phyloP scores from a whole-genome alignment of 768 basidiomycete species.

The Collybia sordida region DNA sequence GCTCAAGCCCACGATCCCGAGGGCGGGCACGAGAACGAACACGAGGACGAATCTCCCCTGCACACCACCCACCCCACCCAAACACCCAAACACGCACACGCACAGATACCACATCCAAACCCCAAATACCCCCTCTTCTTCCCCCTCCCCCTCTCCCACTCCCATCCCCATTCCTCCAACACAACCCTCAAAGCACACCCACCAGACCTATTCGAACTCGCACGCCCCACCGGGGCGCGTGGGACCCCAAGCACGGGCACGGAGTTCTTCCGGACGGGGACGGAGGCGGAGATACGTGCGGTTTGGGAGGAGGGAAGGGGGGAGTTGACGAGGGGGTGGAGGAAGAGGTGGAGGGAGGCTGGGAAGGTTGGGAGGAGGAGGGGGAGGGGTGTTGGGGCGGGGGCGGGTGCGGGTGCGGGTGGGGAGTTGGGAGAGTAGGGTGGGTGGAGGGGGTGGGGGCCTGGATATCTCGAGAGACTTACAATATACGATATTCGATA shows the following conservation, averaged over 20 bases:
- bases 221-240: no score
- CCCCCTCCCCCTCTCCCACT: constrained; percentile 56
- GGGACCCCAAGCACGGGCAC: no score
- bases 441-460: no score
- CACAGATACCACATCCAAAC: constrained; percentile 39
- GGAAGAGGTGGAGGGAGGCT: constrained; percentile 73
- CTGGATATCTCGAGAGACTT: no score
- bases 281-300: constrained; percentile 59
- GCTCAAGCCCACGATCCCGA: background rate
- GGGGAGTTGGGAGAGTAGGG: background rate
- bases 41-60: background rate
- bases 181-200: constrained; percentile 29
- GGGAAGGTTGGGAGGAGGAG: constrained; percentile 61
- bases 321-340: constrained; percentile 75
- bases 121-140: constrained; percentile 63
- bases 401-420: constrained; percentile 6
- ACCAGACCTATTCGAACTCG: constrained; percentile 49
- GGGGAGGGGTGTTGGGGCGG: constrained; percentile 36
- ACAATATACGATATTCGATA: no score
- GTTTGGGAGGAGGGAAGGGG: constrained; percentile 71
- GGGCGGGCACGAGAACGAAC: no score
- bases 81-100: constrained; percentile 12
- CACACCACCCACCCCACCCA: constrained; percentile 16
- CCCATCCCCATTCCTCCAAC: constrained; percentile 15
- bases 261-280: constrained; percentile 50